A percentile compares a stretch with the other conserved stretches of the same genome.
phyloP scores from a whole-genome alignment of 345 rosid species.

The Passiflora organensis region DNA sequence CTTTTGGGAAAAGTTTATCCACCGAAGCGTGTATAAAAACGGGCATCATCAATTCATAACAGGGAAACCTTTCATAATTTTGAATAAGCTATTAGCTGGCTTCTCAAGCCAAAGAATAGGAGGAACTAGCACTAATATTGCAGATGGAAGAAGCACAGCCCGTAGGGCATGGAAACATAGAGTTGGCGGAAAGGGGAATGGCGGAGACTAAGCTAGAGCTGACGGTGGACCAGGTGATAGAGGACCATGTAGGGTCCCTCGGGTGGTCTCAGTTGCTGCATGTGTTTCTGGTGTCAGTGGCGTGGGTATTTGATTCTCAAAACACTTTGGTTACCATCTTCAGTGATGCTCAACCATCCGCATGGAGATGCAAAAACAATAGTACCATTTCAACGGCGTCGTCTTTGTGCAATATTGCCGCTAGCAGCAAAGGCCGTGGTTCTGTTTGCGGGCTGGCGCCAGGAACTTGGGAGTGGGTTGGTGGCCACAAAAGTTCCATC shows the following conservation, averaged over 20 bases:
- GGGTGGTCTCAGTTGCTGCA: slow-evolving; percentile 63
- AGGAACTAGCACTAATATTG: no score
- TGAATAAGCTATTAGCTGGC: no score
- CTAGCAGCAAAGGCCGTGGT: slow-evolving; percentile 10
- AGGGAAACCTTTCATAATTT: no score
- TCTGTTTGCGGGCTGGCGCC: slow-evolving; percentile 42
- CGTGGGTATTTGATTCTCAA: slow-evolving; percentile 71
- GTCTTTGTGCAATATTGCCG: slow-evolving; percentile 4
- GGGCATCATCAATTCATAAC: no score
- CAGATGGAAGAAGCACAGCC: no score
- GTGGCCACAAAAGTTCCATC: slow-evolving; percentile 36
- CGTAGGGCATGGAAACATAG: neutral
- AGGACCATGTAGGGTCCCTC: slow-evolving; percentile 53
- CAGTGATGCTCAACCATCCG: slow-evolving; percentile 58
- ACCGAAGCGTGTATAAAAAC: no score
- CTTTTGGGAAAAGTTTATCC: no score
- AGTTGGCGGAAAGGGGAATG: slow-evolving; percentile 22
- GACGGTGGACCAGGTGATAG: slow-evolving; percentile 64
- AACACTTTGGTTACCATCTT: slow-evolving; percentile 58
- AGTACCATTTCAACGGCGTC: neutral
- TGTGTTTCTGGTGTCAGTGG: slow-evolving; percentile 54
- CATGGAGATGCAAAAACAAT: slow-evolving; percentile 35
- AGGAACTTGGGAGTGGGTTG: slow-evolving; percentile 72
- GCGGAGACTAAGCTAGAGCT: slow-evolving; percentile 34
- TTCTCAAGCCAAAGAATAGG: no score